Conservation (phyloP, 192 early-diverging fungal genomes). For the Polychytrium aggregatum region DNA sequence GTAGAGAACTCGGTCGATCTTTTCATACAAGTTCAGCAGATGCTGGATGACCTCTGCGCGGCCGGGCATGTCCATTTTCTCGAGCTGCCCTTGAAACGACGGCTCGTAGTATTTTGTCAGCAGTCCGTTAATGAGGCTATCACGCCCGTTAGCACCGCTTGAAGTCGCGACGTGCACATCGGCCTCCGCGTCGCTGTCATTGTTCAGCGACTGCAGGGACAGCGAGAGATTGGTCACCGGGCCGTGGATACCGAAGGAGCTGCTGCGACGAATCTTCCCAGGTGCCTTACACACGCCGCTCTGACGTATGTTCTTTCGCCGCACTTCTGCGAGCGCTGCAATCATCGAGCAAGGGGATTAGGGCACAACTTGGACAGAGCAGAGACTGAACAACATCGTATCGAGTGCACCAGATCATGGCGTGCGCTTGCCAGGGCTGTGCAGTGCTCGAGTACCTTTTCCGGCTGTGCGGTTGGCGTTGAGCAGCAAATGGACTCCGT, state of each 20-base stretch:
- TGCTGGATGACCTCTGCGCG: conserved; percentile 22
- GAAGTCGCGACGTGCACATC: neutral
- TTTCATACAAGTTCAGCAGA: conserved; percentile 27
- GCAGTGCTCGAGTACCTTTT: no score
- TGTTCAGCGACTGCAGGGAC: no score
- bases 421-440: no score
- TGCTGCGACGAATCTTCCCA: neutral
- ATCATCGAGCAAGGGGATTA: no score
- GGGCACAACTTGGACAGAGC: no score
- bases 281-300: no score
- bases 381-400: no score
- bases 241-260: neutral
- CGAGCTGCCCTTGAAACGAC: conserved; percentile 26
- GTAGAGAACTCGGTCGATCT: conserved; percentile 25
- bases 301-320: no score
- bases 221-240: conserved; percentile 8
- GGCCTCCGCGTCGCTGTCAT: neutral
- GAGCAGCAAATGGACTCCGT: conserved; percentile 5
- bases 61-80: conserved; percentile 25
- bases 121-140: conserved; percentile 18
- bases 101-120: conserved; percentile 36
- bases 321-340: no score
- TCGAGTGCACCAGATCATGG: no score
- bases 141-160: neutral
- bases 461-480: neutral